These are phyloP conservation scores for Hypericum perforatum DNA, from an alignment of 345 rosid genomes.

Conservation along the genomic window DNA sequence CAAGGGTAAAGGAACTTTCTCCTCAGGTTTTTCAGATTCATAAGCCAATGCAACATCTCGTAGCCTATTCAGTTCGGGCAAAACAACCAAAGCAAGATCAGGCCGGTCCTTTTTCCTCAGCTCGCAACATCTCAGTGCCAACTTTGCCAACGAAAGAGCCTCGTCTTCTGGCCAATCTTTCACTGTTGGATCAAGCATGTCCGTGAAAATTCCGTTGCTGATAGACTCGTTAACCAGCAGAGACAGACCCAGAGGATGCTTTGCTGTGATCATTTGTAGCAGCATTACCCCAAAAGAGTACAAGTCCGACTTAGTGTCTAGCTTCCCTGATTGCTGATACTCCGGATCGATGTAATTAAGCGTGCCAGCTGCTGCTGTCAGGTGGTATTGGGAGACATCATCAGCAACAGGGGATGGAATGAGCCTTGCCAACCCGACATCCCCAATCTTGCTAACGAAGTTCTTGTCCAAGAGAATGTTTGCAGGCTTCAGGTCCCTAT, in stretches of 20 bases:
- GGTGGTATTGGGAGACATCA: conserved; percentile 32
- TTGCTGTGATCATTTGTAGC: conserved; percentile 67
- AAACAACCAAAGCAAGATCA: conserved; percentile 44
- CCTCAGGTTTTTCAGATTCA: conserved; percentile 10
- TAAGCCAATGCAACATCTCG: conserved; percentile 29
- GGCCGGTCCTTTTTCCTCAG: conserved; percentile 75
- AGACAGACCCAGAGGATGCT: conserved; percentile 58
- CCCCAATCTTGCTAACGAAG: conserved; percentile 54
- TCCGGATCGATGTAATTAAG: conserved; percentile 83
- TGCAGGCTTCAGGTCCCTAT: conserved; percentile 86
- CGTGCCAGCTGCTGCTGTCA: conserved; percentile 84
- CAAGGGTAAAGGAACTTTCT: not conserved
- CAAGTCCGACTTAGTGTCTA: conserved; percentile 79
- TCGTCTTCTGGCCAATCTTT: conserved; percentile 70
- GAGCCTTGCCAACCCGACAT: conserved; percentile 69
- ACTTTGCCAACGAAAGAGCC: conserved; percentile 43
- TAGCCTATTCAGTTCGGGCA: conserved; percentile 55
- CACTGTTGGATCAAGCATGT: conserved; percentile 55
- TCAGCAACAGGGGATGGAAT: conserved; percentile 50
- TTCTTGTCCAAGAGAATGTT: conserved; percentile 66
- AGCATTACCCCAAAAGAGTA: conserved; percentile 73
- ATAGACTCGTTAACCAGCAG: conserved; percentile 53
- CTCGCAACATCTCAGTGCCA: conserved; percentile 72
- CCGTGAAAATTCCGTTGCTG: conserved; percentile 33
- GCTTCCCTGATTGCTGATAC: conserved; percentile 77